Evolutionary conservation across 305 asterid species (phyloP).

Genomic region (Plantago lanceolata): DNA sequence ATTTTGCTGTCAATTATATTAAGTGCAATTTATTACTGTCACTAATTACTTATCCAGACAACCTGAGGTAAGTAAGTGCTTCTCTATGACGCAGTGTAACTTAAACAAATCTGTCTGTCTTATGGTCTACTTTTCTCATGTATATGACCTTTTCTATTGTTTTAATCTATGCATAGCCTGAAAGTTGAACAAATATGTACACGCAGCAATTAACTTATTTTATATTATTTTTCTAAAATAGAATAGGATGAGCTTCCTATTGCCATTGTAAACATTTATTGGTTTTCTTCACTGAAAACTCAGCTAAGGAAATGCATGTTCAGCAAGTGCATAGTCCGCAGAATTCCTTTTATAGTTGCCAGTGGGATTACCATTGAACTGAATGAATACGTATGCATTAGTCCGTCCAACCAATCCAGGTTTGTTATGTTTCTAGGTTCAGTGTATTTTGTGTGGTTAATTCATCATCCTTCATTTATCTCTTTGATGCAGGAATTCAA

Average conservation of each 20-base stretch:
- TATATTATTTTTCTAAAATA: too few relatives aligned
- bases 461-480: conserved; percentile 24
- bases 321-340: conserved; percentile 86
- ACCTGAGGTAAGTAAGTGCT: background rate
- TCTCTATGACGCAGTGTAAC: background rate
- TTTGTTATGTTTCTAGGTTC: conserved; percentile 30
- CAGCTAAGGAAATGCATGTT: conserved; percentile 85
- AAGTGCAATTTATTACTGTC: background rate
- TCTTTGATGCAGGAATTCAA: conserved; percentile 51
- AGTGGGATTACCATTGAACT: conserved; percentile 66
- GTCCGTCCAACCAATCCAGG: conserved; percentile 94
- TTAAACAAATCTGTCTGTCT: background rate
- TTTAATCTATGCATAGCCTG: too few relatives aligned
- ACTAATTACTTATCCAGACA: background rate
- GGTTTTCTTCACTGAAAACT: conserved; percentile 32
- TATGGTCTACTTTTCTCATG: too few relatives aligned
- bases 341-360: conserved; percentile 64
- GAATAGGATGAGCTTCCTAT: too few relatives aligned
- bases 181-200: too few relatives aligned
- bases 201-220: background rate
- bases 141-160: too few relatives aligned
- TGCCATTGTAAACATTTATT: too few relatives aligned
- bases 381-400: conserved; percentile 74
- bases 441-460: conserved; percentile 14
- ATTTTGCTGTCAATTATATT: too few relatives aligned